phyloP scores from a whole-genome alignment of 495 filamentous ascomycete genomes.

The Penicillium silybi region DNA sequence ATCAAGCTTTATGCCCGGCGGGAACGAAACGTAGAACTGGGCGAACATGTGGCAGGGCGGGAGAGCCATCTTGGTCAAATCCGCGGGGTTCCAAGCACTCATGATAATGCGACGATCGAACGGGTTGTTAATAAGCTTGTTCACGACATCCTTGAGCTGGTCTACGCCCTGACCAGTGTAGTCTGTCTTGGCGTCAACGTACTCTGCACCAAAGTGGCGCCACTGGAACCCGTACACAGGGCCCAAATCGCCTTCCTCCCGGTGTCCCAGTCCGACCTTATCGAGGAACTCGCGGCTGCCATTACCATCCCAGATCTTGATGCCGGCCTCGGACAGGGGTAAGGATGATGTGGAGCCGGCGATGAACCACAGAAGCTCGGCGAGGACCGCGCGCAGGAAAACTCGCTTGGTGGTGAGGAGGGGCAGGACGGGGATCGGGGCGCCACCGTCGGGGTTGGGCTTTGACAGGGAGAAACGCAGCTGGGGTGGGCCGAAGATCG shows the following conservation, averaged over 20 bases:
- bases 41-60: slow-evolving; percentile 99
- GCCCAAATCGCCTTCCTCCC: slow-evolving; percentile 82
- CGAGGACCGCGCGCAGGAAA: slow-evolving; percentile 84
- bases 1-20: slow-evolving; percentile 36
- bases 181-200: slow-evolving; percentile 71
- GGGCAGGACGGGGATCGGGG: slow-evolving; percentile 62
- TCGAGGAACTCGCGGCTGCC: slow-evolving; percentile 87
- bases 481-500: slow-evolving; percentile 80
- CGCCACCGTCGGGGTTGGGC: slow-evolving; percentile 33
- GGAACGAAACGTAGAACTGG: slow-evolving; percentile 93
- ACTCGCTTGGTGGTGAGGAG: slow-evolving; percentile 97
- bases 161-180: slow-evolving; percentile 89
- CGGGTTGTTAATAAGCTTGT: slow-evolving; percentile 74
- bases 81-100: slow-evolving; percentile 87
- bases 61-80: slow-evolving; percentile 84
- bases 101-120: slow-evolving; percentile 89
- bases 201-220: slow-evolving; percentile 94
- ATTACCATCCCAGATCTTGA: slow-evolving; percentile 99
- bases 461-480: slow-evolving; percentile 80
- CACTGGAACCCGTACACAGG: slow-evolving; percentile 99
- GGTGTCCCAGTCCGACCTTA: slow-evolving; percentile 69
- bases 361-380: slow-evolving; percentile 97
- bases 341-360: slow-evolving; percentile 72
- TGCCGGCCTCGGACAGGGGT: slow-evolving; percentile 66
- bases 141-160: slow-evolving; percentile 80